A percentile compares a stretch with the other conserved stretches of the same genome.
These are phyloP conservation scores for Pyropia yezoensis DNA, from an alignment of 23 red algal species.

Conservation along the genomic window DNA sequence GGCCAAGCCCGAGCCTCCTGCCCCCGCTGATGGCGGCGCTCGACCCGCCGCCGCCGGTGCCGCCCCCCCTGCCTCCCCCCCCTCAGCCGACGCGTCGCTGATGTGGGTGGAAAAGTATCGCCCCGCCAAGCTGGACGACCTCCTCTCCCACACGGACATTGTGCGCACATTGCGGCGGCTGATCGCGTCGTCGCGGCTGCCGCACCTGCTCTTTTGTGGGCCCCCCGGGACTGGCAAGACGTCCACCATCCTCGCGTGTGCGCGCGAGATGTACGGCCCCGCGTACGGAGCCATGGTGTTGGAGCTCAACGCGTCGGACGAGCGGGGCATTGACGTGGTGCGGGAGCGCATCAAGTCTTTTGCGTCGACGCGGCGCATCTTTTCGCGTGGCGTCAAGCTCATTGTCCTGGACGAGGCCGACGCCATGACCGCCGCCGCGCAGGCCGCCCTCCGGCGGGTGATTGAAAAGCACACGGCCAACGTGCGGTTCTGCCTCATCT, in stretches of 20 bases:
- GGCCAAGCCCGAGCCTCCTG: too few species aligned
- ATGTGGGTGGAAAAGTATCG: conserved; percentile 99
- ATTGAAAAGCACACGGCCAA: conserved; percentile 90
- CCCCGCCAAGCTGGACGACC: conserved; percentile 55
- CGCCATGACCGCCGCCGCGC: conserved; percentile 92
- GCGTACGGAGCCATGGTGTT: conserved; percentile 82
- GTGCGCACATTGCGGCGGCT: conserved; percentile 63
- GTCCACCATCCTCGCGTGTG: conserved; percentile 88
- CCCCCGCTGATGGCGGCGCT: too few species aligned
- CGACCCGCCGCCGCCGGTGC: too few species aligned
- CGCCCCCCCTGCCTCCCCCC: too few species aligned
- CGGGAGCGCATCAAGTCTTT: conserved; percentile 97
- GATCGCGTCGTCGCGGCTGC: conserved; percentile 63
- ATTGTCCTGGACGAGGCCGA: conserved; percentile 97
- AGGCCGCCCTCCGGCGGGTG: conserved; percentile 86
- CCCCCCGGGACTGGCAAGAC: conserved; percentile 98
- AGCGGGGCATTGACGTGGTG: conserved; percentile 93
- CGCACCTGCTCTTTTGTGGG: conserved; percentile 96
- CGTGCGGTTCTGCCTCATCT: conserved; percentile 94
- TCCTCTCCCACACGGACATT: conserved; percentile 89
- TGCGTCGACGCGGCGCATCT: conserved; percentile 81
- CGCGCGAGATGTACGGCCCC: conserved; percentile 83
- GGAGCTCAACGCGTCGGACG: conserved; percentile 99
- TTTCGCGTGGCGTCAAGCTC: conserved; percentile 77
- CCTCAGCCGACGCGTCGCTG: not conserved